Percentiles rank a stretch among this genome's conserved stretches.
phyloP scores from a whole-genome alignment of 1,284 basidiomycete species.

The Neolentinus lepideus region DNA sequence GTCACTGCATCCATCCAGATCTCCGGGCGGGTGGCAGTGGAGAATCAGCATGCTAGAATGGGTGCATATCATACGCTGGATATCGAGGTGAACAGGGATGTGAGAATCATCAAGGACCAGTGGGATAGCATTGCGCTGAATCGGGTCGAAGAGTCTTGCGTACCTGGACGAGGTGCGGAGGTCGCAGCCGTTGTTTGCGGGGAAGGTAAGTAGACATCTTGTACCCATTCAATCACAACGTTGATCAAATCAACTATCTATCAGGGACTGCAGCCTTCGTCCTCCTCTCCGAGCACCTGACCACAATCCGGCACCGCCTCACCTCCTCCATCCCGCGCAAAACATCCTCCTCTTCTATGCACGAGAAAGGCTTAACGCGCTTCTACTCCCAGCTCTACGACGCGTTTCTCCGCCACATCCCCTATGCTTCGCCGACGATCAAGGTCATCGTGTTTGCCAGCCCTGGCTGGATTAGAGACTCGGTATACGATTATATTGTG shows the following conservation, averaged over 20 bases:
- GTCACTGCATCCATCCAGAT: conserved; percentile 75
- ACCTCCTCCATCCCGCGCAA: conserved; percentile 91
- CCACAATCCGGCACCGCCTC: conserved; percentile 87
- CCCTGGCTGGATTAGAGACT: conserved; percentile 93
- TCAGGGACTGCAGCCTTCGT: conserved; percentile 89
- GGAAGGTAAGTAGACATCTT: conserved; percentile 45
- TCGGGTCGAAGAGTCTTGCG: conserved; percentile 81
- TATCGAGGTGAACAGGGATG: conserved; percentile 86
- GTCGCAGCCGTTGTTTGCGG: conserved; percentile 96
- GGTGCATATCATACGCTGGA: conserved; percentile 96
- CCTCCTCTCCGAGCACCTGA: conserved; percentile 95
- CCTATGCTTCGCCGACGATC: conserved; percentile 66
- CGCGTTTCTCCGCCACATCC: conserved; percentile 85
- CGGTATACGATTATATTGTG: conserved; percentile 83
- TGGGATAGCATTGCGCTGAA: conserved; percentile 91
- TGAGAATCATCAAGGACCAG: conserved; percentile 83
- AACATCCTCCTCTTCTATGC: conserved; percentile 71
- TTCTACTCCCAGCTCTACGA: conserved; percentile 87
- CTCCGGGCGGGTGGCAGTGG: conserved; percentile 82
- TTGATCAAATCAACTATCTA: background rate
- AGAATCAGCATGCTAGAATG: conserved; percentile 90
- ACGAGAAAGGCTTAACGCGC: conserved; percentile 80
- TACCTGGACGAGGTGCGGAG: conserved; percentile 92
- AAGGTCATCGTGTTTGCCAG: conserved; percentile 94
- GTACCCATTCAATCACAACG: background rate